Base-by-base conservation (phyloP, 2,329 filamentous ascomycete genomes). In the Drechslerella coelobrocha region DNA sequence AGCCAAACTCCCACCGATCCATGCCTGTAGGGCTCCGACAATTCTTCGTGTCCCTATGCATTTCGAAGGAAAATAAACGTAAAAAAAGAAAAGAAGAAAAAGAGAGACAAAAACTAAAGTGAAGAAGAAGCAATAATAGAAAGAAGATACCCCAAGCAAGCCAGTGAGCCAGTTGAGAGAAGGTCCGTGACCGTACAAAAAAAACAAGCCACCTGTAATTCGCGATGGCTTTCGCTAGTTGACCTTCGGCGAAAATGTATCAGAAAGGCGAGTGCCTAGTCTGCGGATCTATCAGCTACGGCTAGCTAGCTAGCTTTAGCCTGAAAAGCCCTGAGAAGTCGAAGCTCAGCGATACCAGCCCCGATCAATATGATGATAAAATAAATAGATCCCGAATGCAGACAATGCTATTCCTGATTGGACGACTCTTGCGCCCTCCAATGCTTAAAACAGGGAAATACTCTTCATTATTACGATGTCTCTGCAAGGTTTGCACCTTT, bases 171-270 rank as follows among this genome's bases (percentile, higher is more conserved):
- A 24, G 17, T 26, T 27, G 17, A 31, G 31, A 41, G 19, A n/a
- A 48, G 27, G 65, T 21, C 27, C 57, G 45, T 54, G 37, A 41
- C n/a, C 54, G 26, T 12, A 29, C 41, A 24, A 53, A 19, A 37
- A 8, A 53, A 43, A 39, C 54, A 69, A 69, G 65, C 65, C 63
- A 68, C 60, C 62, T 50, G 55, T 39, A 55, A 41, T 41, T 51
- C 61, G 41, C 54, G 52, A 57, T 57, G 65, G 27, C 56, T 55
- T 41, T 62, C 65, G 63, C 61, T 61, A 61, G 21, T 45, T 45
- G 57, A 56, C 57, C 21, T 41, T 57, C 34, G 51, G 56, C 26
- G 52, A 62, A 65, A 56, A 17, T 37, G 48, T 34, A 45, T 45
- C 41, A 45, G 37, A 41, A 45, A 45, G 19, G 41, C 41, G 41